Evolutionary conservation across 2,329 filamentous ascomycete species (phyloP).

Genomic region (Apiospora arundinis): DNA sequence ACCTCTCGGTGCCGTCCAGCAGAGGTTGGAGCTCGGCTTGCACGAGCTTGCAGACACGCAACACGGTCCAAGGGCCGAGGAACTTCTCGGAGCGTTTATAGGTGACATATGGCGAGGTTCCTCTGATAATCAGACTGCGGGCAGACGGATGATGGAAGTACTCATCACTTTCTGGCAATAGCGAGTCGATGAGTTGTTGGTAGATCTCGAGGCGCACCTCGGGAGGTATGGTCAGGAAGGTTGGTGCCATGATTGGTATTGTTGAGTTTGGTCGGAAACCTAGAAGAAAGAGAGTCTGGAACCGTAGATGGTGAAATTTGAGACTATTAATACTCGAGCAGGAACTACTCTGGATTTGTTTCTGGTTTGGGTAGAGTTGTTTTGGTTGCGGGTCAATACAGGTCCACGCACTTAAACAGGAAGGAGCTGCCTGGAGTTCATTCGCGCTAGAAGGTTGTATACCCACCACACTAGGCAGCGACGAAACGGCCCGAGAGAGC

Average conservation of each 20-base stretch:
- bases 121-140: not conserved
- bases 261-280: not conserved
- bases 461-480: too few relatives aligned
- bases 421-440: too few relatives aligned
- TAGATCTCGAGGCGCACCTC: not conserved
- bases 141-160: not conserved
- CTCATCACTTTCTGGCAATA: not conserved
- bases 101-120: not conserved
- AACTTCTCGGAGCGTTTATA: not conserved
- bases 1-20: not conserved
- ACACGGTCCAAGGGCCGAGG: not conserved
- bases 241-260: not conserved
- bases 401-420: too few relatives aligned
- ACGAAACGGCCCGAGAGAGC: too few relatives aligned
- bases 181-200: not conserved
- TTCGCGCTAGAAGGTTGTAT: too few relatives aligned
- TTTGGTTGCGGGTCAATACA: too few relatives aligned
- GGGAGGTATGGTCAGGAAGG: not conserved
- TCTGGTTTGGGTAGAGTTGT: too few relatives aligned
- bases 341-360: too few relatives aligned
- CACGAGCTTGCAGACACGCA: not conserved
- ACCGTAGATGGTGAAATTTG: too few relatives aligned
- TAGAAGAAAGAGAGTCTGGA: conserved; percentile 20
- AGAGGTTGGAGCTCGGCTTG: not conserved
- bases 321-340: too few relatives aligned